Evolutionary conservation across 1,284 basidiomycete species (phyloP), one percentile per base, ranked within the genome.

Genomic region (Inonotus obliquus): DNA sequence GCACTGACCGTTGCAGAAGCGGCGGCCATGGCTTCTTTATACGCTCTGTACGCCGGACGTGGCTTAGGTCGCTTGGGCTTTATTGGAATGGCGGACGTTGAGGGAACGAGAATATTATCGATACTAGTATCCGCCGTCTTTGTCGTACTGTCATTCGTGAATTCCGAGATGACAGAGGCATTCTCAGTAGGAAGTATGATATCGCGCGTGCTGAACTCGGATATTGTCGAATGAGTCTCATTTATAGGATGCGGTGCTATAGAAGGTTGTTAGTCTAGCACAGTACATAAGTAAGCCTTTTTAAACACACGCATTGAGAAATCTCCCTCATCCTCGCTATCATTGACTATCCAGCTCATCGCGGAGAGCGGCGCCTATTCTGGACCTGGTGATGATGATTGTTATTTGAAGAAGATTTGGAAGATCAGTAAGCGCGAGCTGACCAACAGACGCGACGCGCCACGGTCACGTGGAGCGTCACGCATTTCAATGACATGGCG

Each of bases 251-350:
- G 48, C 27, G 32, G 29, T 21, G 39, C 59, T 60, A 29, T 21
- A 51, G 11, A 19, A 53, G 32, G 2, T 23, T 29, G 19, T 29
- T n/a, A 48, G 27, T 32, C 47, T 35, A 17, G 0, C 13, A 21
- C 17, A 29, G 11, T 47, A n/a, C n/a, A n/a, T n/a, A n/a, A n/a
- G 19, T 14, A 23, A 19, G 10, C 9, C 14, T 35, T 21, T n/a
- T 13, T 29, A 29, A 32, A 59, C 61, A 10, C 27, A 48, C 39
- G 38, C 7, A 32, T 38, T 25, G 6, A 27, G 27, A 44, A 23
- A 7, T 27, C 55, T 4, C 32, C 59, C 53, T 63, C 62, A 29
- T 63, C 62, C 35, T 60, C 62, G 23, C 62, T 63, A 39, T 63
- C 62, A 13, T 57, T 41, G 19, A 63, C 45, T 13, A 63, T 25